Evolutionary conservation across 2,329 filamentous ascomycete genomes (phyloP), one percentile per base, ranked within the genome.

Genomic region (Orbilia oligospora): DNA sequence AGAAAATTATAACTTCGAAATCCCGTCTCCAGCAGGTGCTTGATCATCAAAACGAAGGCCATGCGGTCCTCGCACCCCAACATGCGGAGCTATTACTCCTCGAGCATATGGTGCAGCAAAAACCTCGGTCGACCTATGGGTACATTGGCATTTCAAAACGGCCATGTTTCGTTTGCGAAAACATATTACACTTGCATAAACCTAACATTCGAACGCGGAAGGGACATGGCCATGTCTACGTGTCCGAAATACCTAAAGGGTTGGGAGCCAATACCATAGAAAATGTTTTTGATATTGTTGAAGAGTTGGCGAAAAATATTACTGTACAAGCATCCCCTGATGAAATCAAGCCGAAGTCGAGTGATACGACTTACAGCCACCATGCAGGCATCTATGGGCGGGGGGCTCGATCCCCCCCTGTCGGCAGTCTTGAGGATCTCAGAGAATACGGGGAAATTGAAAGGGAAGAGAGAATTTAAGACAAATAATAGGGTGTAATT

Each of bases 91-190:
- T 61, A 16, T 4, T 61, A 10, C n/a, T 61, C 2, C 9, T 61
- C 0, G 18, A 61, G n/a, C n/a, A 44, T 12, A 5, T 61, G 3
- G 3, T 44, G 3, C 4, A 30, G 8, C 12, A 30, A n/a, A n/a
- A n/a, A 3, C 18, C 3, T 8, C 1, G 16, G 1, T 33, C 14
- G 16, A 10, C 27, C 1, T 14, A 70, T n/a, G 0, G 6, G 5
- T 63, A 70, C 41, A 70, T 70, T 14, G 67, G 67, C 0, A 38
- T 70, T 0, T 70, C 67, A 2, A 70, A 61, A 33, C 67, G 53
- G 1, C 67, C 41, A 22, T 70, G 51, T 27, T 41, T 70, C 9
- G 53, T 12, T 16, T 70, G 67, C 10, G 67, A 70, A 27, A 36
- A 10, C 9, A 12, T 70, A 3, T n/a, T 70, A 38, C 2, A 8